These are phyloP conservation scores for Coniochaeta sp. DNA, from an alignment of 2,329 filamentous ascomycete genomes.

Conservation along the genomic window DNA sequence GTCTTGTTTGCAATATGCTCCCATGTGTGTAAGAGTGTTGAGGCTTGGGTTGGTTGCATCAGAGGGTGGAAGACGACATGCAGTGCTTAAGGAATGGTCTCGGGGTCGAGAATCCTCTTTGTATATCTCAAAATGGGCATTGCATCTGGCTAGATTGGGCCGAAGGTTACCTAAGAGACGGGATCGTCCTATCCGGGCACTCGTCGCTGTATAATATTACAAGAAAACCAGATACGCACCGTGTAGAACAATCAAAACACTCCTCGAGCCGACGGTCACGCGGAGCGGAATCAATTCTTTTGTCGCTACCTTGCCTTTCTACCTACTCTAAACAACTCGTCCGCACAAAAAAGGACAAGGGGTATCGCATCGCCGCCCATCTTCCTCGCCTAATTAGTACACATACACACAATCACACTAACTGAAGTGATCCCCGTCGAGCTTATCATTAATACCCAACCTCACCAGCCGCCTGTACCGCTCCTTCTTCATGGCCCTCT, in stretches of 20 bases:
- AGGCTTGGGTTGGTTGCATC: background rate
- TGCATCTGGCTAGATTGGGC: background rate
- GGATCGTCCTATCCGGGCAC: background rate
- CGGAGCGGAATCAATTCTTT: background rate
- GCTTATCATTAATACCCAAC: slow-evolving; percentile 43
- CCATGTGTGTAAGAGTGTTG: slow-evolving; percentile 3
- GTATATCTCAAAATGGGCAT: background rate
- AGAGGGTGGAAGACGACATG: background rate
- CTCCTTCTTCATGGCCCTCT: slow-evolving; percentile 30
- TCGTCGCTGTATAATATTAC: background rate
- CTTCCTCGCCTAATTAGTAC: background rate
- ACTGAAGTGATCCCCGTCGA: slow-evolving; percentile 63
- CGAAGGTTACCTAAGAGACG: background rate
- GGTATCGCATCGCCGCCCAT: background rate
- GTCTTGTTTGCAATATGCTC: background rate
- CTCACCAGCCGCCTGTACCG: slow-evolving; percentile 39
- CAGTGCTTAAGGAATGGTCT: background rate
- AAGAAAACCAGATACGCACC: background rate
- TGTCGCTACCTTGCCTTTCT: background rate
- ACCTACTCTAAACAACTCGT: background rate
- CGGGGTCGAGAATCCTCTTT: background rate
- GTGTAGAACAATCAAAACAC: background rate
- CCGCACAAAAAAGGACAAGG: background rate
- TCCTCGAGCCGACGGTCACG: background rate
- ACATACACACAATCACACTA: slow-evolving; percentile 17